Conservation (phyloP, 176 grass and related monocot genomes). For the Dactylis glomerata region DNA sequence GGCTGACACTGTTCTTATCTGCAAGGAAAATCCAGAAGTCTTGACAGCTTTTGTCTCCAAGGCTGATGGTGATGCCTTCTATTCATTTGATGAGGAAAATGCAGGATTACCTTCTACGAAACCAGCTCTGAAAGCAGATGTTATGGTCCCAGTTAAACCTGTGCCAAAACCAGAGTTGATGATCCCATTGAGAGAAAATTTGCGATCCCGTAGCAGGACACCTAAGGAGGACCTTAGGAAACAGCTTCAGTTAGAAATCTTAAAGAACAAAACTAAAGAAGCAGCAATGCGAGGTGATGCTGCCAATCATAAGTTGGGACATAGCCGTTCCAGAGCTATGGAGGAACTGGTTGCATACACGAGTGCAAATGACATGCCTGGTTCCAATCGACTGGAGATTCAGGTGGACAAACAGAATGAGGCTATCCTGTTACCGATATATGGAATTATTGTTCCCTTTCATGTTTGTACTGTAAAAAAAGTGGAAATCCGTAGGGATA, state of each 20-base stretch:
- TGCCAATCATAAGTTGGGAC: slow-evolving; percentile 44
- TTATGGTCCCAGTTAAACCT: neutral
- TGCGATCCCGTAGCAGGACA: slow-evolving; percentile 55
- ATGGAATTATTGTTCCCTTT: slow-evolving; percentile 82
- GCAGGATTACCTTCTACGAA: neutral
- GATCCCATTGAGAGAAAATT: slow-evolving; percentile 4
- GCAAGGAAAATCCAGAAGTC: slow-evolving; percentile 51
- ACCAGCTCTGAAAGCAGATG: neutral
- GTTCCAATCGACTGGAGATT: slow-evolving; percentile 64
- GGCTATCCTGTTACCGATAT: slow-evolving; percentile 79
- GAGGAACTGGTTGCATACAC: slow-evolving; percentile 83
- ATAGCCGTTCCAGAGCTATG: slow-evolving; percentile 42
- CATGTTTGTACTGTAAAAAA: slow-evolving; percentile 92
- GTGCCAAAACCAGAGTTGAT: slow-evolving; percentile 8
- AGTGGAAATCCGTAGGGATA: slow-evolving; percentile 71
- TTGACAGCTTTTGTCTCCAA: slow-evolving; percentile 62
- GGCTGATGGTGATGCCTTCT: slow-evolving; percentile 58
- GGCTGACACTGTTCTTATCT: slow-evolving; percentile 70
- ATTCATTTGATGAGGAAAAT: slow-evolving; percentile 68
- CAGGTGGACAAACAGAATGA: slow-evolving; percentile 91
- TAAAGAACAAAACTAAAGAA: slow-evolving; percentile 79
- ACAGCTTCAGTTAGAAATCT: slow-evolving; percentile 83
- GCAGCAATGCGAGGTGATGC: slow-evolving; percentile 70
- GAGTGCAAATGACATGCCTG: slow-evolving; percentile 71
- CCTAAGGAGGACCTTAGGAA: slow-evolving; percentile 84